Evolutionary conservation across 2,329 filamentous ascomycete species (phyloP).

Genomic region (Sporothrix inflata): DNA sequence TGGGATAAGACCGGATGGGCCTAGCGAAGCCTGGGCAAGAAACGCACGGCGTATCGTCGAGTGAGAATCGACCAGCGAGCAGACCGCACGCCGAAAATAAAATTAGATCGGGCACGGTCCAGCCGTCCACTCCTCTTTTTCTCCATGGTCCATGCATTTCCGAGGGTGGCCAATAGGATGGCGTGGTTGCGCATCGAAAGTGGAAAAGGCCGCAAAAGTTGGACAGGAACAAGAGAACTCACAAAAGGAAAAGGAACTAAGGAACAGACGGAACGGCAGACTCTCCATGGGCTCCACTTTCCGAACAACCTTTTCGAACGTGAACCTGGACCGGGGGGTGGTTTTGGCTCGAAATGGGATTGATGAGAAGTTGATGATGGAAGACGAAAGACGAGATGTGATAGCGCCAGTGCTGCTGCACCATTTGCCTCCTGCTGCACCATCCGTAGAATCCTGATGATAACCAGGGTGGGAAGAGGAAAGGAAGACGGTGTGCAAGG

Average conservation of each 20-base stretch:
- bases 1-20: slow-evolving; percentile 5
- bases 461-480: neutral
- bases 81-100: slow-evolving; percentile 27
- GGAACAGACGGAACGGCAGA: neutral
- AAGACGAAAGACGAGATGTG: neutral
- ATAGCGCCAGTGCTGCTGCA: slow-evolving; percentile 16
- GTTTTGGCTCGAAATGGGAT: neutral
- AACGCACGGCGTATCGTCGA: neutral
- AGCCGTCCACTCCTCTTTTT: neutral
- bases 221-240: neutral
- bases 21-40: neutral
- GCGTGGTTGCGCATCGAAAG: neutral
- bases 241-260: neutral
- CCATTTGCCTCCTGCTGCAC: slow-evolving; percentile 11
- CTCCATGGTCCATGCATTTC: slow-evolving; percentile 7
- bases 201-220: slow-evolving; percentile 11
- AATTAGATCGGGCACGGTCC: slow-evolving; percentile 27
- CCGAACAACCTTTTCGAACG: slow-evolving; percentile 4
- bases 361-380: neutral
- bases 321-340: neutral
- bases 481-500: neutral
- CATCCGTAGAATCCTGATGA: neutral
- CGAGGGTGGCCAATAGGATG: neutral
- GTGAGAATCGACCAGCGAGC: no score
- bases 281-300: neutral